Conservation (phyloP, 225 moss, liverwort and hornwort species). For the Anthoceros angustus region DNA sequence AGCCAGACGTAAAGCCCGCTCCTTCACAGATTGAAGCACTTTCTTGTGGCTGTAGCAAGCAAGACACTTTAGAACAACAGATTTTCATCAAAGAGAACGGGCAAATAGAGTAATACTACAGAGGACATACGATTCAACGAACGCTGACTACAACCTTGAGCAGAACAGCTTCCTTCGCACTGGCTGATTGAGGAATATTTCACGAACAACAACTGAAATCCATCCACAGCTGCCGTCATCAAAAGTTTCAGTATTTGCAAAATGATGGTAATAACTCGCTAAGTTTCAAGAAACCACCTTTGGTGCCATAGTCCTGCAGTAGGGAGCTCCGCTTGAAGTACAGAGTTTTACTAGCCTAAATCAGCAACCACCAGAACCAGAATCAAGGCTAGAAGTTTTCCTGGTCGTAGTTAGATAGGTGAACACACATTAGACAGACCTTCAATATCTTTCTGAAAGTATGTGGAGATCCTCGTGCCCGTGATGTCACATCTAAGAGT, state of each 20-base stretch:
- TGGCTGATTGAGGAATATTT: constrained; percentile 91
- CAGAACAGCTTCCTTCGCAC: constrained; percentile 68
- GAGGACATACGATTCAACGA: constrained; percentile 5
- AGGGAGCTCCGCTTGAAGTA: neutral
- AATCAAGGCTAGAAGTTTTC: neutral
- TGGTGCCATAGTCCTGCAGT: neutral
- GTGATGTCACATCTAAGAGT: constrained; percentile 71
- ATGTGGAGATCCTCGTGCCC: constrained; percentile 72
- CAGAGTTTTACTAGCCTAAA: neutral
- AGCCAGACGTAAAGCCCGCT: constrained; percentile 56
- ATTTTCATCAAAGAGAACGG: neutral
- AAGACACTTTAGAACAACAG: neutral
- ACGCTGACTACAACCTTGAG: constrained; percentile 31
- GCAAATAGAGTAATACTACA: neutral
- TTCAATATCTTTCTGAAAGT: constrained; percentile 77
- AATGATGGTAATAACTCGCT: neutral
- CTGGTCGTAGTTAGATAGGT: neutral
- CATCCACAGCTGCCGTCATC: neutral
- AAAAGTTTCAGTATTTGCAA: no score
- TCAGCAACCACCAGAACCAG: neutral
- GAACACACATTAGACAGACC: constrained; percentile 18
- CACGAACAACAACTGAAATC: constrained; percentile 51
- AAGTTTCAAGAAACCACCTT: neutral
- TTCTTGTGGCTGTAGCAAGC: constrained; percentile 35
- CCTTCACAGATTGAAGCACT: constrained; percentile 62